These are phyloP conservation scores for Pestalotiopsis sp. DNA, from an alignment of 2,329 filamentous ascomycete genomes.

Conservation along the genomic window DNA sequence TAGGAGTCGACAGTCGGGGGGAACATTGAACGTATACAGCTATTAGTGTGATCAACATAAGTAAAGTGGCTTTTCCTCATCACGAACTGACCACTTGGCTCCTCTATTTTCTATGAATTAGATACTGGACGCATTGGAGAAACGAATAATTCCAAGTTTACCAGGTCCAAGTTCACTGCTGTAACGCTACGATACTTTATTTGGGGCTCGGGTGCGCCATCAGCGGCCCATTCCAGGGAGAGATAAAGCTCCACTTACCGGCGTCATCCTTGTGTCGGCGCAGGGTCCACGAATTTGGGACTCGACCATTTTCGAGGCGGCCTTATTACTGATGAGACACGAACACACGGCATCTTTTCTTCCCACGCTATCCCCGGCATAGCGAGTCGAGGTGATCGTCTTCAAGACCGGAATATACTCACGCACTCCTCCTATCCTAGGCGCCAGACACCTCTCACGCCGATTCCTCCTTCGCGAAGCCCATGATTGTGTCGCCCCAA, in stretches of 20 bases:
- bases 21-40: background rate
- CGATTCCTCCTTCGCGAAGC: background rate
- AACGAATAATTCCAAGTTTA: background rate
- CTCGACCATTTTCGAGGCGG: slow-evolving; percentile 2
- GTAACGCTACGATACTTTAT: background rate
- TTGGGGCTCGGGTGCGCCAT: background rate
- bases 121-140: too few species aligned
- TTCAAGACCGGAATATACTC: background rate
- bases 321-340: background rate
- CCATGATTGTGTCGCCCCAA: background rate
- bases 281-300: slow-evolving; percentile 9
- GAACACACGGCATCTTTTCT: background rate
- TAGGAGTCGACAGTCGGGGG: background rate
- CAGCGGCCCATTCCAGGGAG: background rate
- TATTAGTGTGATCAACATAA: background rate
- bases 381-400: background rate
- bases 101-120: too few species aligned
- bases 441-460: background rate
- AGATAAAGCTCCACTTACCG: slow-evolving; percentile 2
- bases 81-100: too few species aligned
- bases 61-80: background rate
- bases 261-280: slow-evolving; percentile 7
- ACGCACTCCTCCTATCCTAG: background rate
- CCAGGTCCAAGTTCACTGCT: background rate
- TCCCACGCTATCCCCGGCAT: background rate